Percentiles rank a stretch among this genome's conserved stretches.
Conservation (phyloP, 768 basidiomycete species). For the Russula lepida region DNA sequence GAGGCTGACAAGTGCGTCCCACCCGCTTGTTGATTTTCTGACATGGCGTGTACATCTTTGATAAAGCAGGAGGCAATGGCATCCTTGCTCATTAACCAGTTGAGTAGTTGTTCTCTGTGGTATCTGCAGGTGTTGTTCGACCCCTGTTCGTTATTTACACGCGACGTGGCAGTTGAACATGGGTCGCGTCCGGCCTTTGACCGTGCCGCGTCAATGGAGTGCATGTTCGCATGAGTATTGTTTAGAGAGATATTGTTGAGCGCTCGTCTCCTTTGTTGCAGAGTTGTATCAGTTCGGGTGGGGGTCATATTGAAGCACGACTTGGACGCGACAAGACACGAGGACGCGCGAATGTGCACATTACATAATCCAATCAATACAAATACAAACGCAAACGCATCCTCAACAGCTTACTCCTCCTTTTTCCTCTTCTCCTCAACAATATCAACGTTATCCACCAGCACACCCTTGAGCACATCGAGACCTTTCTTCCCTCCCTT, state of each 20-base stretch:
- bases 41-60: conserved; percentile 13
- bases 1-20: not conserved
- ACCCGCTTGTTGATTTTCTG: conserved; percentile 14
- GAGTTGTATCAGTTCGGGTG: conserved; percentile 3
- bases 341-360: not conserved
- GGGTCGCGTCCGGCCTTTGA: not conserved
- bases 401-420: conserved; percentile 8
- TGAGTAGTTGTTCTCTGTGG: conserved; percentile 5
- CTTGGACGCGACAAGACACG: not conserved
- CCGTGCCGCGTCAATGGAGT: not conserved
- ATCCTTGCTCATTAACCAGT: conserved; percentile 16
- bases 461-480: conserved; percentile 59
- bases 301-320: conserved; percentile 3
- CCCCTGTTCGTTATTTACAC: not conserved
- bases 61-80: conserved; percentile 12
- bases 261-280: not conserved
- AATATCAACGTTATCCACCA: conserved; percentile 59
- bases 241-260: not conserved
- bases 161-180: not conserved
- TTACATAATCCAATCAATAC: not conserved
- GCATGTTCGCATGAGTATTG: not conserved
- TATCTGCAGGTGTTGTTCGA: not conserved
- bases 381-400: not conserved
- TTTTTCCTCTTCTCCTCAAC: conserved; percentile 83
- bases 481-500: conserved; percentile 29